These are phyloP conservation scores for Euryodendron excelsum DNA, from an alignment of 148 eudicot species.

Conservation along the genomic window DNA sequence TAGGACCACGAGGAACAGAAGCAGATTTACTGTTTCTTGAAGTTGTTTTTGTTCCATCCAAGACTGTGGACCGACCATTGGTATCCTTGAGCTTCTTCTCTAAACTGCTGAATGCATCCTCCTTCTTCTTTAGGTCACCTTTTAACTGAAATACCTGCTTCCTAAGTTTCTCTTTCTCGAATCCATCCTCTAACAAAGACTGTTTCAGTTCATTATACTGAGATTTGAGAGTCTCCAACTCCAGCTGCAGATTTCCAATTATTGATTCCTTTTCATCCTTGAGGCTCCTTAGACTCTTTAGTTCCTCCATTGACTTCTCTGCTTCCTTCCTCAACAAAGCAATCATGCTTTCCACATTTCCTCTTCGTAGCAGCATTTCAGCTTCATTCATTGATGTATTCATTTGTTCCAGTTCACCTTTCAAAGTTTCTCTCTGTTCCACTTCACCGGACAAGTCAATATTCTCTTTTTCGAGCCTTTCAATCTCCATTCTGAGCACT, in stretches of 20 bases:
- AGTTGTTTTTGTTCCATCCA: conserved; percentile 37
- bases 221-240: conserved; percentile 49
- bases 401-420: conserved; percentile 46
- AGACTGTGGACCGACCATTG: conserved; percentile 28
- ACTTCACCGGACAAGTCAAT: conserved; percentile 37
- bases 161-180: conserved; percentile 65
- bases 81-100: conserved; percentile 66
- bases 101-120: conserved; percentile 46
- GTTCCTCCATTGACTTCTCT: conserved; percentile 43
- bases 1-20: conserved; percentile 33
- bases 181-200: conserved; percentile 46
- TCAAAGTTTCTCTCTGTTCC: conserved; percentile 26
- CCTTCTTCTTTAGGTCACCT: conserved; percentile 58
- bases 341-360: conserved; percentile 29
- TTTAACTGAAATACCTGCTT: conserved; percentile 53
- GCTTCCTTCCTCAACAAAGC: conserved; percentile 38
- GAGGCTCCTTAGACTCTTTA: conserved; percentile 34
- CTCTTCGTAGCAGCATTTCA: conserved; percentile 38
- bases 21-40: conserved; percentile 34
- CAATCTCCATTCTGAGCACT: conserved; percentile 47
- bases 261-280: conserved; percentile 49
- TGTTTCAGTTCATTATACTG: conserved; percentile 49
- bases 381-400: conserved; percentile 34
- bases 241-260: conserved; percentile 41
- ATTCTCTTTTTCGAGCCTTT: conserved; percentile 43